Evolutionary conservation across 148 eudicot genomes (phyloP).

Genomic region (Simmondsia chinensis): DNA sequence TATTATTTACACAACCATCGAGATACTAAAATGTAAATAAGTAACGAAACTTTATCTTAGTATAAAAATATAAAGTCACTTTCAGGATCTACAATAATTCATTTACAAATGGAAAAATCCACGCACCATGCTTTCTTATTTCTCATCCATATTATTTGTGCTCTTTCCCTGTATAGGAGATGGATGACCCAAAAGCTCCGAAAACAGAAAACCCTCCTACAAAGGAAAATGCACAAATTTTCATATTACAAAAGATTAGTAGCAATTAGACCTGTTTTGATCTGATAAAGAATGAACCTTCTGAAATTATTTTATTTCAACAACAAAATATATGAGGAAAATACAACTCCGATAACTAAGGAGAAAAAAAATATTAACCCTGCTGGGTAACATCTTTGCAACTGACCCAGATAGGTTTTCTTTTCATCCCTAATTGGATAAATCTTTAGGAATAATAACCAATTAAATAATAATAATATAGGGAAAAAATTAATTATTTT

Average conservation of each 20-base stretch:
- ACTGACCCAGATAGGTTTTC: constrained; percentile 25
- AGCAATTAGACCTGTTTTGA: too few species aligned
- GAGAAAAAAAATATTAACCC: constrained; percentile 18
- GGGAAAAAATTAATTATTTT: constrained; percentile 9
- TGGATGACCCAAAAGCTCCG: too few species aligned
- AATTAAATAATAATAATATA: constrained; percentile 23
- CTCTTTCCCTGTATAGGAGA: too few species aligned
- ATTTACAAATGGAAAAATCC: constrained; percentile 12
- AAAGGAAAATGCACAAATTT: too few species aligned
- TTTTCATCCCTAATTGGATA: constrained; percentile 12
- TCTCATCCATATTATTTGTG: too few species aligned
- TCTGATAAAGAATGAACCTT: constrained; percentile 1
- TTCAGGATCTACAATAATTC: constrained; percentile 22
- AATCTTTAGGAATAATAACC: constrained; percentile 13
- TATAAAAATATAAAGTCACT: too few species aligned
- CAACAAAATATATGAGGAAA: constrained; percentile 11
- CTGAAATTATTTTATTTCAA: constrained; percentile 7
- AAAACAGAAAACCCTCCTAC: too few species aligned
- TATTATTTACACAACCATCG: too few species aligned
- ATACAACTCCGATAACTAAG: constrained; percentile 1
- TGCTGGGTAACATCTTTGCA: constrained; percentile 25
- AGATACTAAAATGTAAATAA: too few species aligned
- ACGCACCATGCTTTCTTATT: constrained; percentile 6
- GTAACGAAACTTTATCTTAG: too few species aligned
- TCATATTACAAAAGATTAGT: too few species aligned